Base-by-base conservation (phyloP, 495 filamentous ascomycete genomes). In the Xylaria bambusicola region DNA sequence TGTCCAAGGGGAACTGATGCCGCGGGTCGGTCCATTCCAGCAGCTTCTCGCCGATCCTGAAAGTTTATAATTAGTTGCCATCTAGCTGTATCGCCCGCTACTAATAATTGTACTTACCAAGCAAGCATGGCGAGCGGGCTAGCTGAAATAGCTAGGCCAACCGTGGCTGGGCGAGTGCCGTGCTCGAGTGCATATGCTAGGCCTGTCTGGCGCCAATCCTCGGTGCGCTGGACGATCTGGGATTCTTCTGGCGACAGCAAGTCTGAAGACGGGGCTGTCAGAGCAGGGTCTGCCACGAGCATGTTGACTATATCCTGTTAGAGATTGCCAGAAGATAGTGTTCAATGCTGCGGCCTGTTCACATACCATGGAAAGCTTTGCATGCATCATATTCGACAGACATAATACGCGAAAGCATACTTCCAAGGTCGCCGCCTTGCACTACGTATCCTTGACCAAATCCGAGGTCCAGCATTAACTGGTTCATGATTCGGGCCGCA, bases 371-470 rank as follows among this genome's bases (percentile, higher is more conserved):
- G 18, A 75, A 62, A 15, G 72, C 77, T 59, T 75, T 77, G 62
- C 77, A 80, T 18, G 63, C 65, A 3, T 71, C 60, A 47, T 69
- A 58, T 17, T 54, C 42, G 0, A 35, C 47, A 20, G 47, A 50
- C 47, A 50, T 50, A 0, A 73, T 50, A 20, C 80, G 66, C 0
- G 78, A 74, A 20, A 89, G 52, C 6, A 71, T 65, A 61, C 77
- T 79, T 3, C 87, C 88, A 47, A 89, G 77, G 62, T 91, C 87
- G 15, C 87, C 88, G 1, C 88, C 87, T 61, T 88, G 84, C 0
- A 78, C 80, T 26, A 89, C 69, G 66, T 90, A 90, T 1, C 82
- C 83, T 29, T 71, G 69, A 6, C 68, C 74, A 52, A 89, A 86
- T 0, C 86, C 86, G 2, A 88, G 68, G 18, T 74, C 72, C 15